These are phyloP conservation scores for Tetrahymena thermophila DNA, from an alignment of 73 alveolate genomes.

Conservation along the genomic window DNA sequence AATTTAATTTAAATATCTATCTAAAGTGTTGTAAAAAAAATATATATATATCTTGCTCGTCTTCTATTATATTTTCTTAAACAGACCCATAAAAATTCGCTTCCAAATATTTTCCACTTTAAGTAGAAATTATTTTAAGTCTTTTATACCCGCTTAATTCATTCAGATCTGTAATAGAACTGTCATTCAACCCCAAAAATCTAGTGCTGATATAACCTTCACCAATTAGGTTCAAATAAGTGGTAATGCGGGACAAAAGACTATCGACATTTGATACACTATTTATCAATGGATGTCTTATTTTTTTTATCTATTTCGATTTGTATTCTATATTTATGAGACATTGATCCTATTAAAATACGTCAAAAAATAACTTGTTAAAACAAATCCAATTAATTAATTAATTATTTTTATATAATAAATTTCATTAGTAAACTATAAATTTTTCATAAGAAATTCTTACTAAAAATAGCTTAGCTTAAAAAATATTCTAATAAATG, in stretches of 20 bases:
- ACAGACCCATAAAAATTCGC: background rate
- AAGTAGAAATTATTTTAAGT: background rate
- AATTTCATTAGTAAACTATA: no score
- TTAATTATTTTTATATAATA: no score
- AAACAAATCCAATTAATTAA: no score
- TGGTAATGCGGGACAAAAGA: slow-evolving; percentile 1
- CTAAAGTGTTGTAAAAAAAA: background rate
- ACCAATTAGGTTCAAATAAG: background rate
- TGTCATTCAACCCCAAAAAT: background rate
- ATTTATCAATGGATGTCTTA: background rate
- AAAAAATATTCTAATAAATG: no score
- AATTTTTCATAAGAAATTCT: no score
- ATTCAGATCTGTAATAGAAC: background rate
- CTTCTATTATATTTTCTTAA: background rate
- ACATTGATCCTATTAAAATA: no score
- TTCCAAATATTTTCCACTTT: background rate
- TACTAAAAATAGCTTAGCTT: no score
- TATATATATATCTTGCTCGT: no score
- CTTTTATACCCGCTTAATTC: background rate
- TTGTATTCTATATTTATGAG: no score
- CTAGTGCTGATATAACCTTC: background rate
- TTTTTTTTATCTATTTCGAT: background rate
- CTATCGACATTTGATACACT: background rate
- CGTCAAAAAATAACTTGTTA: no score
- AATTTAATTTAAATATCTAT: background rate